Evolutionary conservation across 768 basidiomycete species (phyloP).

Genomic region (Macrolepiota albuminosa): DNA sequence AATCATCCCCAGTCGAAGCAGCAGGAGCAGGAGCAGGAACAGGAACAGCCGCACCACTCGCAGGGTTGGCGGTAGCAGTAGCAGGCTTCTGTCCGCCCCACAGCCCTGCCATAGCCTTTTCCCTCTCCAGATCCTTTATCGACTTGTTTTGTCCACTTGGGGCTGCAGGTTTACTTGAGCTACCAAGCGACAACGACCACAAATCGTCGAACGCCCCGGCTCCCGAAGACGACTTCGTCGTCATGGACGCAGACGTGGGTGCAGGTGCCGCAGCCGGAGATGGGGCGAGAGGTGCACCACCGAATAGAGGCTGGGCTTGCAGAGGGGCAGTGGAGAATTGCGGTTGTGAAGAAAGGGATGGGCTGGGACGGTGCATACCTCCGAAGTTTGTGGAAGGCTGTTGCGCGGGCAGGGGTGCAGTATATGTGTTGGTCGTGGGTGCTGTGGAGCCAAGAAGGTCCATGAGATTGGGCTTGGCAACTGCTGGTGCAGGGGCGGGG

Average conservation of each 20-base stretch:
- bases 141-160: conserved; percentile 47
- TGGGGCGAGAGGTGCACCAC: conserved; percentile 29
- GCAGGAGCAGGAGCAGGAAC: conserved; percentile 2
- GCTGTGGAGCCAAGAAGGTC: conserved; percentile 39
- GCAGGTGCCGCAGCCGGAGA: conserved; percentile 20
- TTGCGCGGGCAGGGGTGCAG: conserved; percentile 25
- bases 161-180: conserved; percentile 33
- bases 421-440: conserved; percentile 18
- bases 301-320: conserved; percentile 25
- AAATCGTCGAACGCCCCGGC: conserved; percentile 78
- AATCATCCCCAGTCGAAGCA: conserved; percentile 8
- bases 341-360: conserved; percentile 29
- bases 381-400: conserved; percentile 21
- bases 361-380: conserved; percentile 31
- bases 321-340: conserved; percentile 26
- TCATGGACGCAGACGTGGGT: conserved; percentile 3
- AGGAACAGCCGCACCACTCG: background rate
- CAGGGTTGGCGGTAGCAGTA: background rate
- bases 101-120: conserved; percentile 75
- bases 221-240: conserved; percentile 33
- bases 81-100: conserved; percentile 53
- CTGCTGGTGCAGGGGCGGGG: conserved; percentile 19
- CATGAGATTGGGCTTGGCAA: conserved; percentile 40
- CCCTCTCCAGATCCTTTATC: conserved; percentile 85
- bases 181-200: conserved; percentile 77